phyloP scores from a whole-genome alignment of 345 rosid genomes.

The Garcia nutans region DNA sequence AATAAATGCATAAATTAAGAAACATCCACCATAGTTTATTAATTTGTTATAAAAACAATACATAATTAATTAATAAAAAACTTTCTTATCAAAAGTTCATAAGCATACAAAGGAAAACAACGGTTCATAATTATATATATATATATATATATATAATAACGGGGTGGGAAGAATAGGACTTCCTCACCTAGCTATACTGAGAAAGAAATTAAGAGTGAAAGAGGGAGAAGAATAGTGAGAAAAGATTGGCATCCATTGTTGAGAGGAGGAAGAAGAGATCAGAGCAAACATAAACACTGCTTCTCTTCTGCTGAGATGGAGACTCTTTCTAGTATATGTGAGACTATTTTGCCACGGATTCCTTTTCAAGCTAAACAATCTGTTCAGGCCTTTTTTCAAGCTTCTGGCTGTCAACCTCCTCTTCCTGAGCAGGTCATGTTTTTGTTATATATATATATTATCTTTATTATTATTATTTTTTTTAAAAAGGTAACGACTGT shows the following conservation, averaged over 20 bases:
- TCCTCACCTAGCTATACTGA: neutral
- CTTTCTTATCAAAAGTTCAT: too few species aligned
- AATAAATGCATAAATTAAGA: too few species aligned
- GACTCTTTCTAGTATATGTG: slow-evolving; percentile 52
- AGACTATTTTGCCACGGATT: slow-evolving; percentile 45
- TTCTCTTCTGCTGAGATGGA: slow-evolving; percentile 52
- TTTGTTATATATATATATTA: too few species aligned
- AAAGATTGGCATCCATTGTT: slow-evolving; percentile 37
- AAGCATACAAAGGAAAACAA: too few species aligned
- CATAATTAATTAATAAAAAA: too few species aligned
- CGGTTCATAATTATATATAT: too few species aligned
- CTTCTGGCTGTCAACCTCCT: slow-evolving; percentile 46
- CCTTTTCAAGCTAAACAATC: slow-evolving; percentile 15
- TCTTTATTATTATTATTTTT: too few species aligned
- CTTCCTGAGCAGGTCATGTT: slow-evolving; percentile 44
- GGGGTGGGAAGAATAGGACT: neutral
- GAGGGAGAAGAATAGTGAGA: slow-evolving; percentile 11
- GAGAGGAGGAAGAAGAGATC: slow-evolving; percentile 25
- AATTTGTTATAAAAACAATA: too few species aligned
- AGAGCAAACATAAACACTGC: slow-evolving; percentile 31
- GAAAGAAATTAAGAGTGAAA: too few species aligned
- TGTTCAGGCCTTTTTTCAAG: slow-evolving; percentile 39
- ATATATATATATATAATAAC: too few species aligned
- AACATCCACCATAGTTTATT: too few species aligned
- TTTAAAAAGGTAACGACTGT: too few species aligned